Evolutionary conservation across 768 basidiomycete species (phyloP), one percentile per base, ranked within the genome.

Genomic region (Termitomyces sp.): DNA sequence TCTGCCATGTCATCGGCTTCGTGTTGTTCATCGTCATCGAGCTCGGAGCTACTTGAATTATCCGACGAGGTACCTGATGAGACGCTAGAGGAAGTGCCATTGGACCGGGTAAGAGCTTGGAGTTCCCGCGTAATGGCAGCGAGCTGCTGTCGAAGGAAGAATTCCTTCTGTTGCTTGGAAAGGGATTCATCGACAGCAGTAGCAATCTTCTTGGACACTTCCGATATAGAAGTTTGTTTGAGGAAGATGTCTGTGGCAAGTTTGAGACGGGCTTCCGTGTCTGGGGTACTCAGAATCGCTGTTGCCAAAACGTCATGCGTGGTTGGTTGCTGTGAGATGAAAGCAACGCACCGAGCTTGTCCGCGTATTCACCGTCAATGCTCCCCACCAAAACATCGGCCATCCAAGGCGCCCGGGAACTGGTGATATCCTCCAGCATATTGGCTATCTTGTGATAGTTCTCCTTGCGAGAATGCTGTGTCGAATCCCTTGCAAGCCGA

Each of bases 81-180:
- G n/a, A 49, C n/a, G 21, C 27, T 59, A 35, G 31, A 58, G 40
- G 70, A 65, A 14, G 60, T 57, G 16, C 60, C 31, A 56, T 61
- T 62, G 31, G 63, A 66, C 54, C 76, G 65, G 73, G 77, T 71
- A 1, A 90, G 74, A 38, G 78, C 75, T 50, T 84, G 78, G 29
- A 94, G 78, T 68, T 95, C 85, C 40, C 87, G 82, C 55, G 90
- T 85, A 48, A 91, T 92, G 19, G 88, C 89, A 2, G 87, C 82
- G 14, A 90, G 82, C 63, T 92, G 91, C 62, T 92, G 91, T 23
- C 89, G 84, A 3, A 93, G 78, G 75, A 91, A 92, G 65, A 87
- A 88, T 58, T 92, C 91, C 65, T 92, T 92, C 71, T 93, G 91
- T 63, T 92, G 91, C 56, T 89, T 91, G 25, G 88, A 89, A n/a